These are phyloP conservation scores for Fusarium pseudoanthophilum DNA, from an alignment of 2,329 filamentous ascomycete genomes.

Conservation along the genomic window DNA sequence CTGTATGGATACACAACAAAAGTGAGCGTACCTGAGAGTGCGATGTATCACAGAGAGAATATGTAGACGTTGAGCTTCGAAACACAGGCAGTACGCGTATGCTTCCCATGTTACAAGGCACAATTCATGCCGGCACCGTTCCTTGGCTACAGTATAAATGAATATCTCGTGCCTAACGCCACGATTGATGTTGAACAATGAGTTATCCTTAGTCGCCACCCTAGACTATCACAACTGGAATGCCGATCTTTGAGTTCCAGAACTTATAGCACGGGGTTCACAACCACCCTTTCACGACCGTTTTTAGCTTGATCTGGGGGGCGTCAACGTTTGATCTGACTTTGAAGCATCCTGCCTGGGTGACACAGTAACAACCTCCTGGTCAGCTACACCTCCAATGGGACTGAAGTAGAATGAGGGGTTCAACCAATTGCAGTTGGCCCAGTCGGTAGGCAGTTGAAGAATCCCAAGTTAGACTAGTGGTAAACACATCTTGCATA, in stretches of 20 bases:
- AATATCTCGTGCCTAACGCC: neutral
- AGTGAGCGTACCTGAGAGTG: neutral
- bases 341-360: neutral
- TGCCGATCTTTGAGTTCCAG: neutral
- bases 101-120: neutral
- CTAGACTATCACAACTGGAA: neutral
- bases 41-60: neutral
- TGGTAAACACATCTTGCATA: neutral
- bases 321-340: neutral
- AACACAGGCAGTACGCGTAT: neutral
- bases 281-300: conserved; percentile 6
- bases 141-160: neutral
- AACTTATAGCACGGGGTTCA: neutral
- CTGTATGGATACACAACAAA: neutral
- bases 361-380: neutral
- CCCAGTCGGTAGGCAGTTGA: neutral
- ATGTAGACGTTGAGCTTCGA: neutral
- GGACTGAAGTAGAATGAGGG: conserved; percentile 12
- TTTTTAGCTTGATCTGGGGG: neutral
- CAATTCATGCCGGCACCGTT: neutral
- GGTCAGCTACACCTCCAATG: neutral
- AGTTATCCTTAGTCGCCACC: conserved; percentile 13
- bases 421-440: conserved; percentile 1
- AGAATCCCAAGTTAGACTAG: neutral
- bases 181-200: conserved; percentile 4